Conservation (phyloP, 139 green algal genomes). For the Eudorina sp. region DNA sequence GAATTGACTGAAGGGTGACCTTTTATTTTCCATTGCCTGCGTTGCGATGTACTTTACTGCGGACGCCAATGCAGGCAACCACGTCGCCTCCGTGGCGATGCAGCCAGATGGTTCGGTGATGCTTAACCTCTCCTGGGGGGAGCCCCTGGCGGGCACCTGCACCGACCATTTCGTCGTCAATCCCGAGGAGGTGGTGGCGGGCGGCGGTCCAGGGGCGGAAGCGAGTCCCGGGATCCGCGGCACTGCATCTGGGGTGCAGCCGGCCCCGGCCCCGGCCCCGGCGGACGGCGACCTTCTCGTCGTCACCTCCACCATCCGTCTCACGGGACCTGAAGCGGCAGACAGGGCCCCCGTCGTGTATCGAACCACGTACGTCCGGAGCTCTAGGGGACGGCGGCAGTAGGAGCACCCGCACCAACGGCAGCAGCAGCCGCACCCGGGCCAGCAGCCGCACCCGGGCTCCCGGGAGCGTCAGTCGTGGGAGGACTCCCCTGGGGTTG, state of each 20-base stretch:
- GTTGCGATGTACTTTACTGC: neutral
- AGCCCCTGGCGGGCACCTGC: slow-evolving; percentile 20
- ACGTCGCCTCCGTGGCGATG: neutral
- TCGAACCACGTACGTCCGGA: slow-evolving; percentile 9
- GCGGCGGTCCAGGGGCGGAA: neutral
- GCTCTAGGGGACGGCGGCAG: no score
- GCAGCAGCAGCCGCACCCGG: no score
- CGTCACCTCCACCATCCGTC: slow-evolving; percentile 14
- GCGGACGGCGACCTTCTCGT: slow-evolving; percentile 5
- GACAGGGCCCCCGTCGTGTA: neutral
- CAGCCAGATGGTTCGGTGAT: slow-evolving; percentile 28
- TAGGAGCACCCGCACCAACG: no score
- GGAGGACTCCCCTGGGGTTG: no score
- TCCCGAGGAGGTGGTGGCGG: neutral
- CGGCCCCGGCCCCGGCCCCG: neutral
- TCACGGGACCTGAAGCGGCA: neutral
- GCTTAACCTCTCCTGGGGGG: slow-evolving; percentile 25
- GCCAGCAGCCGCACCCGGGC: no score
- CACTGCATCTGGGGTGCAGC: neutral
- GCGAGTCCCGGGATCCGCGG: neutral
- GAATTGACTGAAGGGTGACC: no score
- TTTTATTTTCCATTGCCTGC: neutral
- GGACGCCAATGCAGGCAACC: slow-evolving; percentile 3
- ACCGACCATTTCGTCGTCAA: slow-evolving; percentile 18
- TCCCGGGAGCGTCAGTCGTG: no score